These are phyloP conservation scores for Phytophthora crassamura DNA, from an alignment of 352 stramenopile species.

Conservation along the genomic window DNA sequence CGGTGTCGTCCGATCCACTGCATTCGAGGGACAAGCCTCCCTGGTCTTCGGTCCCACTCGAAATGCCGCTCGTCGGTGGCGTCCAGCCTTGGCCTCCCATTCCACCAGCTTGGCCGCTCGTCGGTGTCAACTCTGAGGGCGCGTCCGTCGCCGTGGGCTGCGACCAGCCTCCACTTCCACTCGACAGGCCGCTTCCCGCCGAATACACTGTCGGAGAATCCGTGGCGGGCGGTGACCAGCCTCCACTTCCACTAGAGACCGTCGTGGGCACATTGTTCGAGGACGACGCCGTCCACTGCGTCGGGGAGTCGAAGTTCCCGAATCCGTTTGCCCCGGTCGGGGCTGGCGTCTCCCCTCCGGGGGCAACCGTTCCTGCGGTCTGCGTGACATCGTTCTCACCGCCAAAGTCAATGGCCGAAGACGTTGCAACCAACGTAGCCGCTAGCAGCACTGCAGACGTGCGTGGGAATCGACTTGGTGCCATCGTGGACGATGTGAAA, in stretches of 20 bases:
- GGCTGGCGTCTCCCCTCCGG: neutral
- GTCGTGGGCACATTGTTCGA: slow-evolving; percentile 9
- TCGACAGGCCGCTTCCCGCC: neutral
- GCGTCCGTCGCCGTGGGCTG: slow-evolving; percentile 2
- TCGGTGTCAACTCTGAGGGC: neutral
- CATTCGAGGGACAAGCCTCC: neutral
- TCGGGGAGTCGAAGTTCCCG: slow-evolving; percentile 11
- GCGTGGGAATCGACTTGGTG: slow-evolving; percentile 15
- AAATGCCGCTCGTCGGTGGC: neutral
- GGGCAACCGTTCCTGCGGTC: slow-evolving; percentile 21
- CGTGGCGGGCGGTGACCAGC: slow-evolving; percentile 4
- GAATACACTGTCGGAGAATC: neutral
- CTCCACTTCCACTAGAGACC: slow-evolving; percentile 2
- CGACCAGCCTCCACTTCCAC: slow-evolving; percentile 5
- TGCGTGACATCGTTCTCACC: slow-evolving; percentile 16
- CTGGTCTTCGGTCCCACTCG: neutral
- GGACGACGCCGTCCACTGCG: slow-evolving; percentile 7
- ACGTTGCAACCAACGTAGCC: slow-evolving; percentile 1
- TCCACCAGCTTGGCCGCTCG: neutral
- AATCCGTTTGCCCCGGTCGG: slow-evolving; percentile 17
- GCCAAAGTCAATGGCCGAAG: slow-evolving; percentile 24
- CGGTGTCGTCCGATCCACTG: neutral
- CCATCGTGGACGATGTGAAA: slow-evolving; percentile 18
- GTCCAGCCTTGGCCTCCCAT: neutral
- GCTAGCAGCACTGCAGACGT: slow-evolving; percentile 15